Percentiles rank a stretch among this genome's conserved stretches.
Evolutionary conservation across 768 basidiomycete species (phyloP).

Genomic region (Calocera viscosa): DNA sequence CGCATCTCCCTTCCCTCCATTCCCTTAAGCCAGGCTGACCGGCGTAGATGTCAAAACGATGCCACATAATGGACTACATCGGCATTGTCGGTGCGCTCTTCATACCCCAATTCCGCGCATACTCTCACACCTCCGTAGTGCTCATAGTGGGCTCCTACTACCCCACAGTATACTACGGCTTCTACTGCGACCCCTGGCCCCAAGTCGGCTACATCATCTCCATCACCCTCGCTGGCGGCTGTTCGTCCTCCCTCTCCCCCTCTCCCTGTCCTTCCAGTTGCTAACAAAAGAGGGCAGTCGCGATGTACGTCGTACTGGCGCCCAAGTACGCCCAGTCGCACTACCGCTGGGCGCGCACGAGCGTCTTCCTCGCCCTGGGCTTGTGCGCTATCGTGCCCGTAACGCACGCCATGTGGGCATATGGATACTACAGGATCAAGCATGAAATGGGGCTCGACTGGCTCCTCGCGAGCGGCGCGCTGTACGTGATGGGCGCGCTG

Average conservation of each 20-base stretch:
- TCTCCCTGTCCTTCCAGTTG: slow-evolving; percentile 19
- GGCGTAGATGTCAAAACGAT: slow-evolving; percentile 44
- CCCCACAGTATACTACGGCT: slow-evolving; percentile 65
- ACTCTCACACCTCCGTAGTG: slow-evolving; percentile 24
- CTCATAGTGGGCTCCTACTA: slow-evolving; percentile 69
- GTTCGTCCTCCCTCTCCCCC: slow-evolving; percentile 33
- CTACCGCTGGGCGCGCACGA: slow-evolving; percentile 63
- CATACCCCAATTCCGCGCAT: not conserved
- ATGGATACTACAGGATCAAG: slow-evolving; percentile 45
- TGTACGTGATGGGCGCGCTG: slow-evolving; percentile 70
- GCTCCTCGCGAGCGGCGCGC: slow-evolving; percentile 52
- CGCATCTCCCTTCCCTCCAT: slow-evolving; percentile 18
- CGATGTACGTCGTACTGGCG: slow-evolving; percentile 62
- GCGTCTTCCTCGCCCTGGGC: slow-evolving; percentile 68
- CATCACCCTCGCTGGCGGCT: slow-evolving; percentile 43
- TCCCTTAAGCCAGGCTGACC: slow-evolving; percentile 14
- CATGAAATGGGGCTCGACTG: slow-evolving; percentile 58
- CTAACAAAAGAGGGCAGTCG: slow-evolving; percentile 32
- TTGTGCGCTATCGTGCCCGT: slow-evolving; percentile 57
- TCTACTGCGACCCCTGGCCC: slow-evolving; percentile 48
- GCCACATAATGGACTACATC: slow-evolving; percentile 60
- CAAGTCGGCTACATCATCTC: slow-evolving; percentile 44
- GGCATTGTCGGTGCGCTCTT: slow-evolving; percentile 53
- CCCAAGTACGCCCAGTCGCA: slow-evolving; percentile 65
- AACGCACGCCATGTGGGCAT: slow-evolving; percentile 45